phyloP scores from a whole-genome alignment of 2,329 filamentous ascomycete species.

The Pseudogymnoascus sp. region DNA sequence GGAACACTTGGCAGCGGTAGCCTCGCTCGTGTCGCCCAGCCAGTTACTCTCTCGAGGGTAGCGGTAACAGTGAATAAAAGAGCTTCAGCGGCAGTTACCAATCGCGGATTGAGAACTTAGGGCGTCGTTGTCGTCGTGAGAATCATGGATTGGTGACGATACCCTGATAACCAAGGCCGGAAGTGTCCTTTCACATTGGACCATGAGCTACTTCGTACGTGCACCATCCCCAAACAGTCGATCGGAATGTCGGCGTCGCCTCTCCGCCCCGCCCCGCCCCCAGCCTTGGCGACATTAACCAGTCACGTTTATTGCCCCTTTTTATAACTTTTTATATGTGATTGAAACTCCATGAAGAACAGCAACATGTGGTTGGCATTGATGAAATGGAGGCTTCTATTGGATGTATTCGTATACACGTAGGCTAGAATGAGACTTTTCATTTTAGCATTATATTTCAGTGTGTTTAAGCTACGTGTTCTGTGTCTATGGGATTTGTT shows the following conservation, averaged over 20 bases:
- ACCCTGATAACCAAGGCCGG: conserved; percentile 6
- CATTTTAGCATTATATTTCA: not conserved
- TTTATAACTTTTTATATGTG: not conserved
- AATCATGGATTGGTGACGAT: conserved; percentile 5
- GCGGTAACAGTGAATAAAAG: not conserved
- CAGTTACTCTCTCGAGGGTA: not conserved
- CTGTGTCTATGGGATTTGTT: not conserved
- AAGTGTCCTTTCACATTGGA: conserved; percentile 1
- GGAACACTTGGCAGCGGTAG: not conserved
- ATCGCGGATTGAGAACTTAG: not conserved
- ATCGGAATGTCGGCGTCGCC: not conserved
- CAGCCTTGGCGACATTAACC: not conserved
- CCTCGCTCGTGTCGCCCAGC: not conserved
- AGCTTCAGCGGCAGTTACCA: not conserved
- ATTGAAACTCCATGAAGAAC: not conserved
- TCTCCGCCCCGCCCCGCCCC: not conserved
- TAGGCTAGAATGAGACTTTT: not conserved
- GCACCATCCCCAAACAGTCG: conserved; percentile 1
- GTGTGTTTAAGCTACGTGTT: not conserved
- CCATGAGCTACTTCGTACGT: not conserved
- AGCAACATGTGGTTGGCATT: not conserved
- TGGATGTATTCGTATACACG: not conserved
- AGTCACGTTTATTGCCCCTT: not conserved
- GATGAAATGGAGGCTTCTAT: not conserved
- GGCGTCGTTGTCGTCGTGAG: not conserved